These are phyloP conservation scores for Ceratobasidium sp. DNA, from an alignment of 1,284 basidiomycete genomes.

Conservation along the genomic window DNA sequence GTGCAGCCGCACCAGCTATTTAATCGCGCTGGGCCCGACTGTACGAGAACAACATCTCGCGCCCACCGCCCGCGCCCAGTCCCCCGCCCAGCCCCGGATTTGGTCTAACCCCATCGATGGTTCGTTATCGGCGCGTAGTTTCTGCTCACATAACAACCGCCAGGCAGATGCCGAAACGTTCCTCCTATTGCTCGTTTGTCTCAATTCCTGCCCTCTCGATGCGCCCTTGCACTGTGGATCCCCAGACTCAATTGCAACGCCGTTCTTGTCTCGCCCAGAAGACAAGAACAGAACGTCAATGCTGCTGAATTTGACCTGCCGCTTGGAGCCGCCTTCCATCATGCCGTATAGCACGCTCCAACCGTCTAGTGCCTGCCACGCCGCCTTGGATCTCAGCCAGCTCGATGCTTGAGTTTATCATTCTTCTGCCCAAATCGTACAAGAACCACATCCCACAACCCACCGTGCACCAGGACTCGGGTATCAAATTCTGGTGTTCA, in stretches of 20 bases:
- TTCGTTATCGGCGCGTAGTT: slow-evolving; percentile 30
- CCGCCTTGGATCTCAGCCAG: slow-evolving; percentile 27
- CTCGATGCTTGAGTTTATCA: slow-evolving; percentile 23
- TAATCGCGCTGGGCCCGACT: neutral
- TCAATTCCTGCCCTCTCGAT: slow-evolving; percentile 26
- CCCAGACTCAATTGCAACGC: slow-evolving; percentile 24
- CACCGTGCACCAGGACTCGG: slow-evolving; percentile 18
- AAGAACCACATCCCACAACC: slow-evolving; percentile 15
- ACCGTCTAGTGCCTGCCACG: slow-evolving; percentile 3
- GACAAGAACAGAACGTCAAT: slow-evolving; percentile 5
- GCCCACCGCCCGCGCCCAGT: neutral
- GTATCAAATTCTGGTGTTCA: slow-evolving; percentile 31
- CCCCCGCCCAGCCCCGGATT: neutral
- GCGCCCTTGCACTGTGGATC: slow-evolving; percentile 10
- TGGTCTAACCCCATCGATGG: slow-evolving; percentile 33
- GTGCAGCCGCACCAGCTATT: neutral
- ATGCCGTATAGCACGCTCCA: slow-evolving; percentile 3
- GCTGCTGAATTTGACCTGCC: neutral
- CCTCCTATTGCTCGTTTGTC: slow-evolving; percentile 25
- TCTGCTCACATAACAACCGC: slow-evolving; percentile 10
- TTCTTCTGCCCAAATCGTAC: neutral
- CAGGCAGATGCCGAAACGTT: slow-evolving; percentile 41
- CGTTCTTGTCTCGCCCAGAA: slow-evolving; percentile 13
- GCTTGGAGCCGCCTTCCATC: slow-evolving; percentile 26
- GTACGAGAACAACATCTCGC: neutral